Base-by-base conservation (phyloP, 2,329 filamentous ascomycete genomes). In the Neonectria sp. region DNA sequence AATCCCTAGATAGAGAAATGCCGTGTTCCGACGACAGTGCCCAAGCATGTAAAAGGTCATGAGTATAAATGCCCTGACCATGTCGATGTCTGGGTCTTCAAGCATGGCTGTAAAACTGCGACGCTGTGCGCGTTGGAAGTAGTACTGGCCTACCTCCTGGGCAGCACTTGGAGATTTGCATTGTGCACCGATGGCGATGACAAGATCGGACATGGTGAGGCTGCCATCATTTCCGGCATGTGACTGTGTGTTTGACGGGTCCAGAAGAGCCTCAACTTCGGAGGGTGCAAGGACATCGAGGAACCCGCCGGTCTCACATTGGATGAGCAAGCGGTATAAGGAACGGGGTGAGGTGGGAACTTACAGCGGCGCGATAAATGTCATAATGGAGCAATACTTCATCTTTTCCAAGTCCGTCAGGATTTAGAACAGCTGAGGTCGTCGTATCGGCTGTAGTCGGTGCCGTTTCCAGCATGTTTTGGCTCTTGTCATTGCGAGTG, bases 1-100 rank as follows among this genome's bases (percentile, higher is more conserved):
- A 9, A 91, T 85, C 0, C 89, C 89, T 3, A 91, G 76, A 62
- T 91, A 91, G 86, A 91, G 90, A 60, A 89, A 91, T 0, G 89
- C 89, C 0, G 88, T 84, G 82, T 94, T 90, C 70, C 90, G 91
- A 69, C 88, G 81, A 68, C 88, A 83, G 46, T 81, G 75, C 37
- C 88, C 89, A 37, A 92, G 87, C 82, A 93, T 91, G 85, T 92
- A 93, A 17, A 92, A 92, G 8, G 89, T 93, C 81, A 94, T 93
- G 79, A 94, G 71, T 3, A 76, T 58, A 29, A 76, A 76, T 0
- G 68, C 65, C 7, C 73, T 64, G 2, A 76, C 72, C 71, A 76
- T 73, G 8, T 76, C 72, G 1, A 76, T 35, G 21, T 75, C 73
- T 2, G 74, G 74, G 15, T 76, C 74, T 29, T 76, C 70, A 0